Conservation (phyloP, 2,329 filamentous ascomycete genomes). For the Apiospora arundinis region DNA sequence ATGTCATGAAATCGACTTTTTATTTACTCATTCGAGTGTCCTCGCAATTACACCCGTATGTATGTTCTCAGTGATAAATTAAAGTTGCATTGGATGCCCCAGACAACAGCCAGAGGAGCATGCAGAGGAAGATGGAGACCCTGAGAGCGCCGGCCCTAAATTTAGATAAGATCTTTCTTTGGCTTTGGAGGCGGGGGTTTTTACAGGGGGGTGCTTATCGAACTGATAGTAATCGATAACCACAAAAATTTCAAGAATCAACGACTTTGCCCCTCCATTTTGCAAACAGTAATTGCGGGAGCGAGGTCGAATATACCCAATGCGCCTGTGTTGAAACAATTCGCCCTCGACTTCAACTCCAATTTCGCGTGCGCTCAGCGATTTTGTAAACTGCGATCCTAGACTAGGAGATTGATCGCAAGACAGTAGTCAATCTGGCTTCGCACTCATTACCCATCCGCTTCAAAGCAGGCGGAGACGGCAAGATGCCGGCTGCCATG, state of each 20-base stretch:
- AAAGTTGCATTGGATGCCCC: neutral
- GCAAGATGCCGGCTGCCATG: slow-evolving; percentile 76
- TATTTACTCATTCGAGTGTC: no score
- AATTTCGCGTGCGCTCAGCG: neutral
- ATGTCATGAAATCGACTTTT: no score
- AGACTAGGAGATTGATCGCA: neutral
- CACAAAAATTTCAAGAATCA: slow-evolving; percentile 21
- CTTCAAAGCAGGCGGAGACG: slow-evolving; percentile 81
- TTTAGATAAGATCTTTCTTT: neutral
- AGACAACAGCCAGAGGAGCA: neutral
- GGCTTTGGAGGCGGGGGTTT: neutral
- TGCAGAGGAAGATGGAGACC: neutral
- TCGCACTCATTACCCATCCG: slow-evolving; percentile 72
- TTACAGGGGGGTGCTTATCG: slow-evolving; percentile 16
- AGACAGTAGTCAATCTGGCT: slow-evolving; percentile 58
- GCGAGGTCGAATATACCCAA: slow-evolving; percentile 9
- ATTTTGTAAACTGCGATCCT: neutral
- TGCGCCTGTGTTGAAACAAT: neutral
- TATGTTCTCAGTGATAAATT: no score
- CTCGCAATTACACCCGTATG: no score
- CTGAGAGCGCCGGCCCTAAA: neutral
- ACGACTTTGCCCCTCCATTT: slow-evolving; percentile 19
- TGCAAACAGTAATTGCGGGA: slow-evolving; percentile 15
- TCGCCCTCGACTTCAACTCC: neutral
- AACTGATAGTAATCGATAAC: slow-evolving; percentile 22